Evolutionary conservation across 2,329 filamentous ascomycete genomes (phyloP).

Genomic region (Aspergillaceae sp.): DNA sequence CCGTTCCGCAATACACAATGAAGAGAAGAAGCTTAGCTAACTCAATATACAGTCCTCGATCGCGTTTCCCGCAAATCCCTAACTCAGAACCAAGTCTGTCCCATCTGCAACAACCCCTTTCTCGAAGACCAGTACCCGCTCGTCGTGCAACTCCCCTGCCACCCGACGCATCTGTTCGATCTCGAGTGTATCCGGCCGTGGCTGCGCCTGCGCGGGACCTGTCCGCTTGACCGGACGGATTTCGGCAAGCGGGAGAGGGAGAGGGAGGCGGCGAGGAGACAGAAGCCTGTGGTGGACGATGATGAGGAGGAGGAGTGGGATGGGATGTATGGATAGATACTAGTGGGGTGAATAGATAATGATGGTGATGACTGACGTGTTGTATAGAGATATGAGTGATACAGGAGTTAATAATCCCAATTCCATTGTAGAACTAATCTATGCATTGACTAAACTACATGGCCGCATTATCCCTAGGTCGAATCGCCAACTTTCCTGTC

Average conservation of each 20-base stretch:
- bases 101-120: slow-evolving; percentile 54
- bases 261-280: slow-evolving; percentile 43
- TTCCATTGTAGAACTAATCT: no score
- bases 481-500: slow-evolving; percentile 35
- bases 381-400: no score
- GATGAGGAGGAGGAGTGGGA: slow-evolving; percentile 42
- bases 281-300: slow-evolving; percentile 32
- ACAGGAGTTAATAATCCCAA: no score
- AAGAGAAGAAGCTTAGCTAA: slow-evolving; percentile 1
- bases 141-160: slow-evolving; percentile 54
- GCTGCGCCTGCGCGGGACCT: slow-evolving; percentile 56
- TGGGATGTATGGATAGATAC: slow-evolving; percentile 36
- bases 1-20: neutral
- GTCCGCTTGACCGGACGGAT: slow-evolving; percentile 53
- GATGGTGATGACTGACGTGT: neutral
- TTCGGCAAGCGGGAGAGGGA: slow-evolving; percentile 48
- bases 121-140: slow-evolving; percentile 57
- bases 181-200: slow-evolving; percentile 57
- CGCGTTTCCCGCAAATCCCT: slow-evolving; percentile 49
- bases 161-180: slow-evolving; percentile 55
- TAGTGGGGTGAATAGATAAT: neutral
- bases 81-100: slow-evolving; percentile 44
- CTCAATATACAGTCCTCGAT: slow-evolving; percentile 41
- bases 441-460: no score
- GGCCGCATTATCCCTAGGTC: slow-evolving; percentile 16